Evolutionary conservation across 2,329 filamentous ascomycete species (phyloP).

Genomic region (Golovinomyces cichoracearum): DNA sequence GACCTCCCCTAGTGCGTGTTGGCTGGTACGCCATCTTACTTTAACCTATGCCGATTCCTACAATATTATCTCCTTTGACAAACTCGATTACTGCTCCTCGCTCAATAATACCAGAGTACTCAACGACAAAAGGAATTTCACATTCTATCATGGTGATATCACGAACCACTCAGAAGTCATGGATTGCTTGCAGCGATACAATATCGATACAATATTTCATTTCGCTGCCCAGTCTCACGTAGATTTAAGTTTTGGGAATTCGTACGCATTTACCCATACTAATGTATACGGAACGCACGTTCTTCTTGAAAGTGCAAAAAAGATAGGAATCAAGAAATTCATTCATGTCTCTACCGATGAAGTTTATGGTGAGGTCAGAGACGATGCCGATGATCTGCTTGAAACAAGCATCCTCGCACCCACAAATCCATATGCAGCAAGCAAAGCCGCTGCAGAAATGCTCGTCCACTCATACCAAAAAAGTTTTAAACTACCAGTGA

Average conservation of each 20-base stretch:
- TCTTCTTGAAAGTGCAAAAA: constrained; percentile 49
- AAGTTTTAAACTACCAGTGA: constrained; percentile 54
- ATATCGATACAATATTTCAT: constrained; percentile 58
- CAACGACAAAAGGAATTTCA: constrained; percentile 43
- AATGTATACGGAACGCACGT: constrained; percentile 72
- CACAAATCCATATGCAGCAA: constrained; percentile 60
- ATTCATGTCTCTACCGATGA: constrained; percentile 69
- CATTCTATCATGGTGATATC: constrained; percentile 56
- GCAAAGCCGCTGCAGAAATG: constrained; percentile 64
- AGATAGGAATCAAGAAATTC: constrained; percentile 43
- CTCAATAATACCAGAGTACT: constrained; percentile 53
- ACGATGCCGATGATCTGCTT: constrained; percentile 42
- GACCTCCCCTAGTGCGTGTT: constrained; percentile 29
- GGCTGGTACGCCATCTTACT: constrained; percentile 55
- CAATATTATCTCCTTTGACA: constrained; percentile 62
- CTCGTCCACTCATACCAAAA: constrained; percentile 67
- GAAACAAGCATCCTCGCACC: constrained; percentile 52
- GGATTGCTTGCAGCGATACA: constrained; percentile 41
- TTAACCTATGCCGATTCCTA: constrained; percentile 49
- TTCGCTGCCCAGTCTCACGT: constrained; percentile 73
- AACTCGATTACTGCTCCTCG: constrained; percentile 59
- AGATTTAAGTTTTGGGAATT: constrained; percentile 59
- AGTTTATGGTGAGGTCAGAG: constrained; percentile 57
- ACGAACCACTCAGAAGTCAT: constrained; percentile 45
- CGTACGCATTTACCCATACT: constrained; percentile 54